Evolutionary conservation across 2,329 filamentous ascomycete genomes (phyloP).

Genomic region (Hymenoscyphus albidus): DNA sequence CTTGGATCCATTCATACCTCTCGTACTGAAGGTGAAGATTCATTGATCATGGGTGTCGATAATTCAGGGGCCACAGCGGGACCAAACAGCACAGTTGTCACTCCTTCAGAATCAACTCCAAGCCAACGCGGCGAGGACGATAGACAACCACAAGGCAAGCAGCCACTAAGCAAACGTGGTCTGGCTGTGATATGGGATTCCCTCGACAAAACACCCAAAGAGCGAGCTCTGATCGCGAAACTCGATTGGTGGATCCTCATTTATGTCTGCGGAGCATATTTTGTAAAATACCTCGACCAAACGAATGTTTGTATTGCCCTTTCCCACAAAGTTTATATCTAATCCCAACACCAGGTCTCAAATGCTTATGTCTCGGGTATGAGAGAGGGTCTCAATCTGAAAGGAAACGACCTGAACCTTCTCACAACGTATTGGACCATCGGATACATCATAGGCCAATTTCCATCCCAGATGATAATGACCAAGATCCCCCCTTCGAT

Average conservation of each 20-base stretch:
- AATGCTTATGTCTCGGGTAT: conserved; percentile 47
- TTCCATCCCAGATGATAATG: conserved; percentile 12
- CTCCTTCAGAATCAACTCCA: neutral
- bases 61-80: neutral
- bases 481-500: conserved; percentile 50
- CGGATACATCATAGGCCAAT: conserved; percentile 49
- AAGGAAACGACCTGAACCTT: conserved; percentile 48
- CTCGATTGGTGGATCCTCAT: conserved; percentile 45
- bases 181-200: conserved; percentile 26
- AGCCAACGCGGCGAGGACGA: neutral
- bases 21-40: neutral
- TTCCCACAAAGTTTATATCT: neutral
- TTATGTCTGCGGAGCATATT: conserved; percentile 40
- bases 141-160: conserved; percentile 7
- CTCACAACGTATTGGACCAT: conserved; percentile 51
- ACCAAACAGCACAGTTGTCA: neutral
- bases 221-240: conserved; percentile 34
- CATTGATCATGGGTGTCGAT: neutral
- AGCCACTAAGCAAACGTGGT: conserved; percentile 15
- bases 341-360: neutral
- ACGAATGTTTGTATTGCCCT: conserved; percentile 12
- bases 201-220: conserved; percentile 14
- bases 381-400: conserved; percentile 48
- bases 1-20: neutral
- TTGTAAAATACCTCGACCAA: conserved; percentile 21